phyloP scores from a whole-genome alignment of 441 rosid species.

The Brassica hybrid region DNA sequence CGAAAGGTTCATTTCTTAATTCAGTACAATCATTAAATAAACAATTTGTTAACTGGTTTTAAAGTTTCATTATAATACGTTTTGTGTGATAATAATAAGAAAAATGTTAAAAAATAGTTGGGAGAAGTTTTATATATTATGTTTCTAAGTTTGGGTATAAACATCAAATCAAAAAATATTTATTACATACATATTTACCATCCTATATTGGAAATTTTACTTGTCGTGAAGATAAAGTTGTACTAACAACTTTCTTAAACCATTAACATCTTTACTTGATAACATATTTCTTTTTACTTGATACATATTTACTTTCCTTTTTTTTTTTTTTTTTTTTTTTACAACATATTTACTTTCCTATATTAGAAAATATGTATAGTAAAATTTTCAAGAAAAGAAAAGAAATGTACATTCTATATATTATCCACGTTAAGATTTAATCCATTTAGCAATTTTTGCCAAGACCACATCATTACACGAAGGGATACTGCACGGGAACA shows the following conservation, averaged over 20 bases:
- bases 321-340: too few species aligned
- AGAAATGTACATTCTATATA: background rate
- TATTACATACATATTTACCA: background rate
- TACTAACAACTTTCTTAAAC: background rate
- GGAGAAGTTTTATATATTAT: background rate
- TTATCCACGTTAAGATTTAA: background rate
- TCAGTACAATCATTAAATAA: background rate
- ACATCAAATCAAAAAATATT: background rate
- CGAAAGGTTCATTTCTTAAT: background rate
- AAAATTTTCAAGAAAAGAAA: too few species aligned
- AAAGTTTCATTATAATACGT: background rate
- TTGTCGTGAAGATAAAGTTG: background rate
- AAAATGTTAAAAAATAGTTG: background rate
- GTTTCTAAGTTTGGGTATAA: background rate
- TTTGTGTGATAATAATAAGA: background rate
- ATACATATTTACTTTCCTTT: too few species aligned
- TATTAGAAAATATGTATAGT: background rate
- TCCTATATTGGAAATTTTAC: background rate
- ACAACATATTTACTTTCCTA: background rate
- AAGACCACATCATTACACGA: too few species aligned
- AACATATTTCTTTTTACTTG: too few species aligned
- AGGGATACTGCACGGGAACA: too few species aligned
- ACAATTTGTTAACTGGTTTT: background rate
- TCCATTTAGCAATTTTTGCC: too few species aligned
- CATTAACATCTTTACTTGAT: background rate